Evolutionary conservation across 768 basidiomycete genomes (phyloP), one percentile per base, ranked within the genome.

Genomic region (Amanita inopinata): DNA sequence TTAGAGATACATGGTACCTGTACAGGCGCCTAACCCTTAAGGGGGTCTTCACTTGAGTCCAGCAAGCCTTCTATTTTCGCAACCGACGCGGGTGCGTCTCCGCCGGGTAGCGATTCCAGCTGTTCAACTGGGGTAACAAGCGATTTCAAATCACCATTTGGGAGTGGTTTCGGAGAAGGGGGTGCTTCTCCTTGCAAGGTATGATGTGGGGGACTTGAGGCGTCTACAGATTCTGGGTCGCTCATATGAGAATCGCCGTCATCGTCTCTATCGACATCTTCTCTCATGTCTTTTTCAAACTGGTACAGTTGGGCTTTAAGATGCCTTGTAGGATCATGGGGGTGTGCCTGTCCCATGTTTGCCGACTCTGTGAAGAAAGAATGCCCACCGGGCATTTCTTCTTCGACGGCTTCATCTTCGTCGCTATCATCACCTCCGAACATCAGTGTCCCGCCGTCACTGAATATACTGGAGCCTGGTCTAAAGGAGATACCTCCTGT

Each of bases 371-470:
- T 65, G 53, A 76, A 75, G 51, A 71, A 76, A 4, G 73, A 69
- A 24, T 65, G 58, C 17, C 58, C 57, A 15, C 62, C 54, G 19
- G 47, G 44, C 38, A 54, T 45, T 19, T 61, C 61, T 46, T 78
- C 74, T 41, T 77, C 77, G 12, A 72, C 70, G 15, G 71, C 73
- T 25, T 75, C 74, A 1, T 78, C 78, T 22, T 80, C 74, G 20
- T 80, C 77, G 31, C 74, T 72, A 15, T 80, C 79, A 33, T 83
- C 76, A 24, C 73, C 63, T 27, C 68, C 74, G 51, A 84, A 84
- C 76, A 83, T 80, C 53, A 82, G 59, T 14, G 63, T 59, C 9
- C 71, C 69, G 27, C 51, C 53, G 45, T 74, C 75, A 47, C 55
- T 68, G 57, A 70, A 62, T 53, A 78, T 71, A 39, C 67, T 69